A percentile compares a stretch with the other conserved stretches of the same genome.
Conservation (phyloP, 1,284 basidiomycete species). For the Moniliella sp. region DNA sequence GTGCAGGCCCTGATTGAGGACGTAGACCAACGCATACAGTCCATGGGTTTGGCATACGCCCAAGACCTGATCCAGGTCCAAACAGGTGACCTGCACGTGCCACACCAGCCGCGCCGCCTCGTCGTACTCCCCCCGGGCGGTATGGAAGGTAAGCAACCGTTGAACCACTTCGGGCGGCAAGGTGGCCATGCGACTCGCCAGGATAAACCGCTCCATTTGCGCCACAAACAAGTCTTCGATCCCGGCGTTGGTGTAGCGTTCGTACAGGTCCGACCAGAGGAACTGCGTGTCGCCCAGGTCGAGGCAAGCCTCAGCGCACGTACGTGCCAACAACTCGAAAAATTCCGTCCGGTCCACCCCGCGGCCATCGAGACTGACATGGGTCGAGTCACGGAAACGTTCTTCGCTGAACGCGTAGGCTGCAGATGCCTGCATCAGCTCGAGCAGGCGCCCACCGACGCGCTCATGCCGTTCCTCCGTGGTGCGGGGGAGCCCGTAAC, state of each 20-base stretch:
- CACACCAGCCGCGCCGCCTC: conserved; percentile 73
- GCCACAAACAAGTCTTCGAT: conserved; percentile 69
- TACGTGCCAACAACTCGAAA: conserved; percentile 65
- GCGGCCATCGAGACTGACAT: conserved; percentile 55
- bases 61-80: conserved; percentile 85
- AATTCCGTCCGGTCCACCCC: conserved; percentile 74
- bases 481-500: conserved; percentile 61
- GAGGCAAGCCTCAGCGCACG: conserved; percentile 61
- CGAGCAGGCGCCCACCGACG: conserved; percentile 55
- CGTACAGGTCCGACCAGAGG: conserved; percentile 77
- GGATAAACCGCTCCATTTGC: conserved; percentile 62
- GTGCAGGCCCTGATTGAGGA: conserved; percentile 64
- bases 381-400: conserved; percentile 68
- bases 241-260: conserved; percentile 61
- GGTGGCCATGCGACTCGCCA: conserved; percentile 49
- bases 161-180: conserved; percentile 69
- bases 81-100: conserved; percentile 71
- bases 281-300: conserved; percentile 59
- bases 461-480: conserved; percentile 42
- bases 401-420: conserved; percentile 83
- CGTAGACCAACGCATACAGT: conserved; percentile 77
- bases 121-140: conserved; percentile 49
- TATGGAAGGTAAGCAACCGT: conserved; percentile 56
- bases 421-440: conserved; percentile 66
- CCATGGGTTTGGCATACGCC: conserved; percentile 57